A percentile compares a stretch with the other conserved stretches of the same genome.
Conservation (phyloP, 306 rosid genomes). For the Heteromeles arbutifolia region DNA sequence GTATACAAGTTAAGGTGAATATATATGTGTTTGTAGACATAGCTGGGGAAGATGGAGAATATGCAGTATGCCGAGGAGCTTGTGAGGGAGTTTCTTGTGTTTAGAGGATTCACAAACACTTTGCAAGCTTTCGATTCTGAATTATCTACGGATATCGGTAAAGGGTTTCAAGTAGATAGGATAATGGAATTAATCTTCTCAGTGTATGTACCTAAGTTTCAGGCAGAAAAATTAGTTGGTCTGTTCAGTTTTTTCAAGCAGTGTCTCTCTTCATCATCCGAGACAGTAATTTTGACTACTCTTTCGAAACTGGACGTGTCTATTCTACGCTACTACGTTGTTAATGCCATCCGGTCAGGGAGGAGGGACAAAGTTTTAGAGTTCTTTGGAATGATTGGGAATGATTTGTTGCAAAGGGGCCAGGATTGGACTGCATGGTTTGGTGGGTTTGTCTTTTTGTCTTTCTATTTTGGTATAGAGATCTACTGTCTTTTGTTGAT, state of each 20-base stretch:
- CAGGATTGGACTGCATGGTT: conserved; percentile 87
- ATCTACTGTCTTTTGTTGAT: conserved; percentile 2
- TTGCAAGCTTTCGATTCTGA: conserved; percentile 77
- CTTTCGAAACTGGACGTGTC: conserved; percentile 64
- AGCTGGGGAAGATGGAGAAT: conserved; percentile 52
- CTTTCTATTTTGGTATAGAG: conserved; percentile 1
- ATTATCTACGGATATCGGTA: conserved; percentile 64
- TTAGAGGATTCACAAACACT: conserved; percentile 77
- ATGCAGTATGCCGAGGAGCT: conserved; percentile 91
- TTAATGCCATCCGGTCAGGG: conserved; percentile 53
- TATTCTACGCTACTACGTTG: conserved; percentile 56
- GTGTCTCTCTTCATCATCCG: conserved; percentile 61
- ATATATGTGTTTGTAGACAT: conserved; percentile 1
- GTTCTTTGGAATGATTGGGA: conserved; percentile 53
- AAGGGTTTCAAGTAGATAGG: conserved; percentile 73
- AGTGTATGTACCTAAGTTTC: conserved; percentile 64
- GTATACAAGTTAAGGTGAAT: background rate
- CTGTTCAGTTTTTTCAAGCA: conserved; percentile 72
- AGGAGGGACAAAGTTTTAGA: conserved; percentile 66
- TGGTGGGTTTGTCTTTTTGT: conserved; percentile 48
- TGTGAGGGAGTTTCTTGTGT: conserved; percentile 81
- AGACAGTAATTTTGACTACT: conserved; percentile 42
- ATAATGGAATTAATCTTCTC: conserved; percentile 75
- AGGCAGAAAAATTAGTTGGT: conserved; percentile 53
- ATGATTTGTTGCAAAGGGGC: conserved; percentile 55